Evolutionary conservation across 179 eudicot species (phyloP), one percentile per base, ranked within the genome.

Genomic region (Heliamphora pulchella): DNA sequence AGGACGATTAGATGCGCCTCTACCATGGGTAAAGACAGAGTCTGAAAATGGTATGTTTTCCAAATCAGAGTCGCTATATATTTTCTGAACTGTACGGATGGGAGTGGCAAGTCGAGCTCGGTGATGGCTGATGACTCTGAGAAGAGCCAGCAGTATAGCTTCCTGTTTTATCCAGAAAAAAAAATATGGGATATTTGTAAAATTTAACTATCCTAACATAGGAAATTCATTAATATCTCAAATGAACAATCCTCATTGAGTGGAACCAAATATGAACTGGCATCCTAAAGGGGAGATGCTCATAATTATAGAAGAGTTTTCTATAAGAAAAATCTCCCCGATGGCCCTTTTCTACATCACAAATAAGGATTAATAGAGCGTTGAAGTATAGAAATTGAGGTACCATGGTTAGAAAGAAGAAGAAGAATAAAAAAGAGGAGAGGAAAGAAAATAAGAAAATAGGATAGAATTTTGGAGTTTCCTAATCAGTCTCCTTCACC

Each of bases 101-200:
- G 98, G 98, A 55, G 98, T 95, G 80, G 98, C 98, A 79, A 95
- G 92, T 47, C 96, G 91, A 54, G 96, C 98, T 31, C 90, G 82
- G 78, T 95, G 98, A 82, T 95, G 98, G 75, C 89, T 89, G 66
- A 95, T 87, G 31, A 95, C 97, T 78, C 94, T 87, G 78, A 95
- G 88, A 84, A 95, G 97, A 89, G 92, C 98, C 87, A 93, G 80
- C 80, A 95, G 78, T 79, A 95, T 88, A 82, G 86, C 91, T 85
- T 95, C 98, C 98, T 95, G 92, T 74, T 85, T 78, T 79, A 51
- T 78, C 78, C 13, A 10, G 39, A 41, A n/a, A 39, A 75, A 58
- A 57, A 31, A 64, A 31, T 20, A 64, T n/a, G 31, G 20, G 43
- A 64, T 8, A 11, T 20, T 22, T 22, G 62, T 57, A 64, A 64